Conservation (phyloP, 768 basidiomycete species). For the Russula virescens region DNA sequence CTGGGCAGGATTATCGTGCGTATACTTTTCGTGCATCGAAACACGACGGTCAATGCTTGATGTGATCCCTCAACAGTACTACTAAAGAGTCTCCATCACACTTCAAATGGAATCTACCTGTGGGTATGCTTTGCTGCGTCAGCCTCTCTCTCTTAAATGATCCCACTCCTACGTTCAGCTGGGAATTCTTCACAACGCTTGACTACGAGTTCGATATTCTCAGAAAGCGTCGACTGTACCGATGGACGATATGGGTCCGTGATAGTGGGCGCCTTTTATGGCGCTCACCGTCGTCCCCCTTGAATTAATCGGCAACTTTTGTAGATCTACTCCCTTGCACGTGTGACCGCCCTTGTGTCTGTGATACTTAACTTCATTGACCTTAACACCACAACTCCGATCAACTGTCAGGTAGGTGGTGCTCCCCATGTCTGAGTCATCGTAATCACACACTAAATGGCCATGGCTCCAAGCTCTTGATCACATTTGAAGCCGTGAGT, state of each 20-base stretch:
- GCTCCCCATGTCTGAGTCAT: neutral
- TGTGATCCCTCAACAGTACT: neutral
- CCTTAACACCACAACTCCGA: neutral
- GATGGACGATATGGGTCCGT: constrained; percentile 13
- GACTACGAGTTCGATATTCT: neutral
- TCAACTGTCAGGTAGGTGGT: neutral
- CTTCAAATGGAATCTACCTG: neutral
- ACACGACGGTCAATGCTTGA: no score
- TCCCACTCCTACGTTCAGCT: neutral
- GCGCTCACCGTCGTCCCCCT: neutral
- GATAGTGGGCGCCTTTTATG: no score
- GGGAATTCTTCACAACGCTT: neutral
- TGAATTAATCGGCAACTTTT: no score
- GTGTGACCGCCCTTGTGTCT: neutral
- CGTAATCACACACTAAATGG: neutral
- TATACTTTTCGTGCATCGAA: no score
- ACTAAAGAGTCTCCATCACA: neutral
- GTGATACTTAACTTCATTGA: neutral
- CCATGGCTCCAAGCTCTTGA: neutral
- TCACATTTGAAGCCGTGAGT: neutral
- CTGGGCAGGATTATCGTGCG: no score
- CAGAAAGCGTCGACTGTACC: neutral
- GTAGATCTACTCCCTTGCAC: neutral
- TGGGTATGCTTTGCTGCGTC: neutral
- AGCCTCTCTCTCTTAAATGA: neutral